phyloP scores from a whole-genome alignment of 2,329 filamentous ascomycete species.

The Colletotrichum costaricense region DNA sequence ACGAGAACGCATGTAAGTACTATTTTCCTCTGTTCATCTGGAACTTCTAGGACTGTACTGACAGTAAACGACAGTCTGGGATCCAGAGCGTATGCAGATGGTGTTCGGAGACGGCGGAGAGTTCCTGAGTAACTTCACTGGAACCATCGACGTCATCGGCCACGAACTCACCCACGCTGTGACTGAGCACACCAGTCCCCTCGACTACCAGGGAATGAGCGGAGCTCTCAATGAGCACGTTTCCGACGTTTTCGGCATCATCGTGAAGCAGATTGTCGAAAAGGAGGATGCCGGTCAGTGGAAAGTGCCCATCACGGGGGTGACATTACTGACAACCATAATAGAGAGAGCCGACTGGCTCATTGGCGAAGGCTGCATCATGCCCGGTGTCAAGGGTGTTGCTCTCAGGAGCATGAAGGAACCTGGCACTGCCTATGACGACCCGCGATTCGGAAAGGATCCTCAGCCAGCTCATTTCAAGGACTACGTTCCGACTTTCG shows the following conservation, averaged over 20 bases:
- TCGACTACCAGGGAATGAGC: constrained; percentile 62
- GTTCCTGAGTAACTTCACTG: constrained; percentile 63
- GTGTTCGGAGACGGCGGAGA: constrained; percentile 67
- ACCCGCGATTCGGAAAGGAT: constrained; percentile 65
- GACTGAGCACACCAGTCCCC: constrained; percentile 60
- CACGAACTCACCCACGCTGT: constrained; percentile 69
- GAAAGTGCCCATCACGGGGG: background rate
- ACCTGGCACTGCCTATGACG: constrained; percentile 64
- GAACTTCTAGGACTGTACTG: background rate
- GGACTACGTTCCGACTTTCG: constrained; percentile 50
- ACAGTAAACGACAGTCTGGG: constrained; percentile 55
- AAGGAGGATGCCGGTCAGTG: constrained; percentile 50
- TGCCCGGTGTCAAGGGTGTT: constrained; percentile 61
- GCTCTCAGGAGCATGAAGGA: constrained; percentile 66
- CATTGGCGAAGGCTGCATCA: constrained; percentile 63
- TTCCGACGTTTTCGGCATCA: constrained; percentile 67
- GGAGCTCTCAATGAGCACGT: constrained; percentile 69
- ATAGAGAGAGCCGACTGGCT: constrained; percentile 62
- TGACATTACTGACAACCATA: background rate
- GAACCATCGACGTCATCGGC: constrained; percentile 65
- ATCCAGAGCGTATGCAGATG: constrained; percentile 60
- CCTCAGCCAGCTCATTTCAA: constrained; percentile 62
- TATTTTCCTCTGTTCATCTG: background rate
- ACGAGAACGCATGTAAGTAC: constrained; percentile 62
- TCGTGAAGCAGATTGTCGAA: constrained; percentile 65